A percentile compares a stretch with the other conserved stretches of the same genome.
Evolutionary conservation across 768 basidiomycete genomes (phyloP).

Genomic region (Lentinula aciculospora): DNA sequence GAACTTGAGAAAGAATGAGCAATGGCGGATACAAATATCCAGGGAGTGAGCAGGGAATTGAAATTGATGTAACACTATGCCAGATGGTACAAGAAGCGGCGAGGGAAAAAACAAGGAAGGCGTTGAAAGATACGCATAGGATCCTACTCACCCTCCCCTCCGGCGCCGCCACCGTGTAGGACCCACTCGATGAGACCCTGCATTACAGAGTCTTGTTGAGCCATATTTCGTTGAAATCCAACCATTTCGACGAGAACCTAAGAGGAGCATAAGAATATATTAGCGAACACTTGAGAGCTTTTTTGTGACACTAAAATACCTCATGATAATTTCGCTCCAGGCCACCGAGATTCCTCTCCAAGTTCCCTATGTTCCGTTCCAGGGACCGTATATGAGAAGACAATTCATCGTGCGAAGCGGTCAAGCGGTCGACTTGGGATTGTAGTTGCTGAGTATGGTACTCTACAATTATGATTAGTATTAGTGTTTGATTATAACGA

Average conservation of each 20-base stretch:
- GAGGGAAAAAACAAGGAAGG: neutral
- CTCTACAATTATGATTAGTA: neutral
- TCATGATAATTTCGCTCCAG: conserved; percentile 44
- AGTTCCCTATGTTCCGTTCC: conserved; percentile 50
- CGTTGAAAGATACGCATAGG: neutral
- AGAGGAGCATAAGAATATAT: neutral
- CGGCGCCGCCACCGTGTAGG: conserved; percentile 50
- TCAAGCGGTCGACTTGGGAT: conserved; percentile 42
- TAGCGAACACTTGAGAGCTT: no score
- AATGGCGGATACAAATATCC: neutral
- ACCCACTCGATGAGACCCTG: conserved; percentile 80
- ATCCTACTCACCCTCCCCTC: conserved; percentile 9
- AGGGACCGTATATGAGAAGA: conserved; percentile 48
- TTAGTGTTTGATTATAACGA: neutral
- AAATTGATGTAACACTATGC: neutral
- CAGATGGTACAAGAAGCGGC: neutral
- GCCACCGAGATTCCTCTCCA: conserved; percentile 35
- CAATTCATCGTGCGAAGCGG: conserved; percentile 45
- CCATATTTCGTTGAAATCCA: conserved; percentile 67
- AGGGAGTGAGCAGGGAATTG: neutral
- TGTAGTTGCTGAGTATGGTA: conserved; percentile 26
- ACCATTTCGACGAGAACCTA: conserved; percentile 64
- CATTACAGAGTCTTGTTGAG: conserved; percentile 81
- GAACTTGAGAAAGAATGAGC: neutral
- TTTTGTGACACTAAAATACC: neutral